Evolutionary conservation across 2,329 filamentous ascomycete genomes (phyloP), one percentile per base, ranked within the genome.

Genomic region (Aspergillus ibericus): DNA sequence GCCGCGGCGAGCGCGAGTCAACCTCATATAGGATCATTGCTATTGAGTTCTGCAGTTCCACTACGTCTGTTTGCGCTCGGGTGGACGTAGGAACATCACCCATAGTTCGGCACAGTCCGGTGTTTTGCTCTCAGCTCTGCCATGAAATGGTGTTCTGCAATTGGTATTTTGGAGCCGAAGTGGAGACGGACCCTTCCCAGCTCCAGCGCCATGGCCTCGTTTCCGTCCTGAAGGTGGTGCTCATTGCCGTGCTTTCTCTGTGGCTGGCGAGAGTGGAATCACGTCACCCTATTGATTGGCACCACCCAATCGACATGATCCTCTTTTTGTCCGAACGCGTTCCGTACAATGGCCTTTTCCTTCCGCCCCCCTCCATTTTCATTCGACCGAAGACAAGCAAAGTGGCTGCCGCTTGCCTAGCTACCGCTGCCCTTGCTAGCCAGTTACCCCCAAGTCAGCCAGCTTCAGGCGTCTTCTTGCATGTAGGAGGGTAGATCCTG

Each of bases 81-180:
- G 48, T 49, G 34, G 46, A 49, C 50, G 16, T 22, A 22, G 55
- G n/a, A 10, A 38, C 15, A 15, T 58, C 47, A 29, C 53, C 53
- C 55, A 59, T 58, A 49, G 46, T 36, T 25, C 22, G 35, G 35
- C 35, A 53, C 20, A 16, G 35, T 42, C 35, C 8, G 36, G 40
- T 29, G 25, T 52, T 49, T 47, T 18, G 48, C 46, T 35, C 52
- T 25, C 51, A 57, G 58, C 50, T 59, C 36, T 56, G 40, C 60
- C 44, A 44, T 16, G 32, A 40, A 35, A 44, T 42, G 36, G 16
- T 20, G 10, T 35, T 13, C 18, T 27, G 29, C 56, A 53, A 55
- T 56, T 56, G 42, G 53, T 40, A 55, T 6, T 27, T 32, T 48
- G 55, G 52, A 61, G 27, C 46, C 55, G 36, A 34, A 44, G 51